Conservation (phyloP, 176 grass and related monocot genomes). For the Zoysia japonica region DNA sequence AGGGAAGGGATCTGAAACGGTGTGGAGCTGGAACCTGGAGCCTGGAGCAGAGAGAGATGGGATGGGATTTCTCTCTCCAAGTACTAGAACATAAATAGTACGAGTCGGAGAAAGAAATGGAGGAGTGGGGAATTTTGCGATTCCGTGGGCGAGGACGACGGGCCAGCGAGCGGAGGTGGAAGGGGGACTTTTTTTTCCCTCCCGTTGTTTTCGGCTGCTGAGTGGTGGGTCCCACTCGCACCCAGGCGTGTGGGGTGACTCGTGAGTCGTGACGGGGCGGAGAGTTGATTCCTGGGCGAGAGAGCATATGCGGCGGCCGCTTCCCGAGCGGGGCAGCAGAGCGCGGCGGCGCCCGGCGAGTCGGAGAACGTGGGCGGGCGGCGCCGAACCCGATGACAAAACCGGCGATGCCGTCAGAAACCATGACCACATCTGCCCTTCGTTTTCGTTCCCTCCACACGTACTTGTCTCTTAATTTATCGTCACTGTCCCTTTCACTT, state of each 20-base stretch:
- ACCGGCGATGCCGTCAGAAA: constrained; percentile 20
- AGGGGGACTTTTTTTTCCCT: not conserved
- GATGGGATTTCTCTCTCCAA: no score
- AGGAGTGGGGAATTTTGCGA: constrained; percentile 33
- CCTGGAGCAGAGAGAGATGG: not conserved
- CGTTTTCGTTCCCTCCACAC: not conserved
- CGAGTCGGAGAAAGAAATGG: no score
- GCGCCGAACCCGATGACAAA: not conserved
- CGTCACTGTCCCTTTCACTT: not conserved
- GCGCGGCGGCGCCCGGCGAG: not conserved
- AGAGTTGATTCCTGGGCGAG: constrained; percentile 8
- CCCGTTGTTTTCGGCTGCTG: not conserved
- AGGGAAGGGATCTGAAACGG: no score
- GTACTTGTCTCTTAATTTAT: not conserved
- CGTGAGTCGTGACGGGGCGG: no score
- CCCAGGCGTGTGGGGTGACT: no score
- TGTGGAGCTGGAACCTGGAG: no score
- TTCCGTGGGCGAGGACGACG: constrained; percentile 41
- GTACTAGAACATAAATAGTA: no score
- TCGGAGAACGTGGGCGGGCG: not conserved
- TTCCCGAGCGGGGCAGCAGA: no score
- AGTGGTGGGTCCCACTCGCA: not conserved
- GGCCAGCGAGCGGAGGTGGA: not conserved
- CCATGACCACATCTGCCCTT: not conserved
- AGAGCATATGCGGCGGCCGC: constrained; percentile 19